These are phyloP conservation scores for Limonomyces culmigenus DNA, from an alignment of 1,284 basidiomycete species.

Conservation along the genomic window DNA sequence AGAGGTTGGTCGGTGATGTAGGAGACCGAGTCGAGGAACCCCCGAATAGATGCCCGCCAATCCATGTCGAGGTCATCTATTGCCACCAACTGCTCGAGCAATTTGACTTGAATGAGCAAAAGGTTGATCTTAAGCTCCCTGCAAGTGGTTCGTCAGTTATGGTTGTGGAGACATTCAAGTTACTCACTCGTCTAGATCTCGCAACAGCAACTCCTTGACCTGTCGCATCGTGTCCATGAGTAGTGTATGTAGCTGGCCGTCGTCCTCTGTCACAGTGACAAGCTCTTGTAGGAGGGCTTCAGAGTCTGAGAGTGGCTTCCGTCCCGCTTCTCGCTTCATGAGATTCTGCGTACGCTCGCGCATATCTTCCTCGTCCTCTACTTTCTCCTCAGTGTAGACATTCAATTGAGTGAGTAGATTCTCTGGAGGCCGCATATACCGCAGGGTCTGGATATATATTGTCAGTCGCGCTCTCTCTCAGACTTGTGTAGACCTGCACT, in stretches of 20 bases:
- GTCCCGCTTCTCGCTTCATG: no score
- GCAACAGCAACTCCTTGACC: constrained; percentile 36
- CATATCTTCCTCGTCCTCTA: constrained; percentile 77
- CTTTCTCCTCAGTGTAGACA: constrained; percentile 75
- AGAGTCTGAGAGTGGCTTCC: constrained; percentile 31
- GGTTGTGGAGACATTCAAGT: not conserved
- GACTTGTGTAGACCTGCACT: no score
- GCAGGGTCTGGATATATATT: constrained; percentile 33
- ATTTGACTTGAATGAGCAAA: constrained; percentile 45
- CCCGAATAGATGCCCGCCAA: constrained; percentile 46
- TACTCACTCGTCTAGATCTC: constrained; percentile 44
- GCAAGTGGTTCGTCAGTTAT: constrained; percentile 1
- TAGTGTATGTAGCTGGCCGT: constrained; percentile 36
- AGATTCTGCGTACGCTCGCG: constrained; percentile 38
- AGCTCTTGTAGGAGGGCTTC: constrained; percentile 37
- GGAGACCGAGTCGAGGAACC: constrained; percentile 45
- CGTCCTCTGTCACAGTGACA: constrained; percentile 34
- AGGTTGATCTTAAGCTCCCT: constrained; percentile 49
- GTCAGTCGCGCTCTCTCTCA: no score
- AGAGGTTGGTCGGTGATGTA: constrained; percentile 52
- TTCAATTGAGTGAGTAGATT: constrained; percentile 57
- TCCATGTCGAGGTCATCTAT: constrained; percentile 48
- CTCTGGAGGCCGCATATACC: constrained; percentile 66
- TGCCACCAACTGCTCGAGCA: constrained; percentile 45
- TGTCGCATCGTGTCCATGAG: constrained; percentile 38